A percentile compares a stretch with the other conserved stretches of the same genome.
Conservation (phyloP, 805 yeast genomes). For the Candida palmyrensis region DNA sequence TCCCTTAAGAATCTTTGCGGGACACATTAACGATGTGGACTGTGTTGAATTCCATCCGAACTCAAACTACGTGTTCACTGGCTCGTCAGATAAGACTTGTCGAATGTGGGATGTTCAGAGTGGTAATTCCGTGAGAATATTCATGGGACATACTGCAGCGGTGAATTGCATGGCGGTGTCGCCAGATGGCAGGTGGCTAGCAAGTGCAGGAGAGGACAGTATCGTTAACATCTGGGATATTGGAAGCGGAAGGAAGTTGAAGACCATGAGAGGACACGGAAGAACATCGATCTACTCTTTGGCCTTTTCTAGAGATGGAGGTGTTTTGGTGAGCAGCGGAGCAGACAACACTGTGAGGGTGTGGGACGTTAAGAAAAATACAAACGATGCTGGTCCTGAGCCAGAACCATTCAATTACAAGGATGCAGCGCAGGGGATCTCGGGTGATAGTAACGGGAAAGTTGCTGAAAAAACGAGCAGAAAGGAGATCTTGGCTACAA, state of each 20-base stretch:
- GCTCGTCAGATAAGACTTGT: conserved; percentile 91
- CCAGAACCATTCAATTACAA: conserved; percentile 57
- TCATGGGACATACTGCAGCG: conserved; percentile 90
- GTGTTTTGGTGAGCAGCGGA: conserved; percentile 84
- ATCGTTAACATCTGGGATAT: conserved; percentile 90
- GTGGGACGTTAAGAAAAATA: conserved; percentile 90
- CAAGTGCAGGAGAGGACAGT: conserved; percentile 92
- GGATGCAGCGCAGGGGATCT: conserved; percentile 6
- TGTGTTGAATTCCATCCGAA: conserved; percentile 95
- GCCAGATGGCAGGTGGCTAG: conserved; percentile 96
- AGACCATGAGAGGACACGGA: conserved; percentile 94
- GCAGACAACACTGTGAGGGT: conserved; percentile 90
- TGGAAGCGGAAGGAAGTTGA: conserved; percentile 83
- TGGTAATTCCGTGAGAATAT: conserved; percentile 87
- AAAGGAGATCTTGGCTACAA: conserved; percentile 71
- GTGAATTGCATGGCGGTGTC: conserved; percentile 81
- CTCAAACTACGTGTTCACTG: conserved; percentile 90
- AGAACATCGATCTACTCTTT: conserved; percentile 79
- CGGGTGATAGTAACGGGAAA: conserved; percentile 10
- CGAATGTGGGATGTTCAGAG: conserved; percentile 96
- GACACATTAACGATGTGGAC: conserved; percentile 95
- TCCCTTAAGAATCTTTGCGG: conserved; percentile 94
- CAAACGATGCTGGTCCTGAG: conserved; percentile 70
- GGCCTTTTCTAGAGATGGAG: conserved; percentile 81
- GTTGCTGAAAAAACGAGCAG: conserved; percentile 27